A percentile compares a stretch with the other conserved stretches of the same genome.
phyloP scores from a whole-genome alignment of 345 rosid genomes.

The Anacardium occidentale region DNA sequence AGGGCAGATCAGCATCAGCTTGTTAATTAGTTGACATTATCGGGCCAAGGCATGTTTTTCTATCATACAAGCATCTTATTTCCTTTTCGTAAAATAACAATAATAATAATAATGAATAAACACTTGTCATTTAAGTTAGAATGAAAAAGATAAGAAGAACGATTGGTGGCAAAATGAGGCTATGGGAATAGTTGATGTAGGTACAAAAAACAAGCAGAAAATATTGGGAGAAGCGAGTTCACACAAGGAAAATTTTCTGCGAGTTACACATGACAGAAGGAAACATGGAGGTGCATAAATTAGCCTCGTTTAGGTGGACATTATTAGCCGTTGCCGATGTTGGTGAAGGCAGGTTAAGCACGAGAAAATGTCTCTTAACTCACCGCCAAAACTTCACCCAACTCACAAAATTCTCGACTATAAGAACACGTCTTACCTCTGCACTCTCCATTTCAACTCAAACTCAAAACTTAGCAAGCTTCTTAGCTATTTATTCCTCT shows the following conservation, averaged over 20 bases:
- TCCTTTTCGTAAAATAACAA: too few species aligned
- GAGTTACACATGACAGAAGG: background rate
- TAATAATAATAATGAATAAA: too few species aligned
- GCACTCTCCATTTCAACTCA: conserved; percentile 11
- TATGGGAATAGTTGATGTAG: background rate
- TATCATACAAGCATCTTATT: too few species aligned
- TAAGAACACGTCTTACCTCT: conserved; percentile 26
- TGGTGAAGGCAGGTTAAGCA: background rate
- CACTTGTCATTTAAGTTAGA: too few species aligned
- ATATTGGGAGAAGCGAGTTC: background rate
- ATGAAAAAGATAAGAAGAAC: background rate
- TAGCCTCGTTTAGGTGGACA: background rate
- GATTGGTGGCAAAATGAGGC: background rate
- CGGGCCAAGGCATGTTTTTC: too few species aligned
- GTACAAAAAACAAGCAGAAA: background rate
- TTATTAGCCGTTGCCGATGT: conserved; percentile 6
- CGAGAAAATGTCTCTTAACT: conserved; percentile 15
- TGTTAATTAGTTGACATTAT: too few species aligned
- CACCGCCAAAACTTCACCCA: conserved; percentile 36
- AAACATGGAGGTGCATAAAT: conserved; percentile 5
- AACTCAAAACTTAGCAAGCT: background rate
- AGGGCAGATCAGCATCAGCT: background rate
- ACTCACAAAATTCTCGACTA: conserved; percentile 18
- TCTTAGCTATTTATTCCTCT: background rate
- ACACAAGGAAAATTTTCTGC: background rate